Evolutionary conservation across 192 early-diverging fungal species (phyloP).

Genomic region (Chytriomyces hyalinus): DNA sequence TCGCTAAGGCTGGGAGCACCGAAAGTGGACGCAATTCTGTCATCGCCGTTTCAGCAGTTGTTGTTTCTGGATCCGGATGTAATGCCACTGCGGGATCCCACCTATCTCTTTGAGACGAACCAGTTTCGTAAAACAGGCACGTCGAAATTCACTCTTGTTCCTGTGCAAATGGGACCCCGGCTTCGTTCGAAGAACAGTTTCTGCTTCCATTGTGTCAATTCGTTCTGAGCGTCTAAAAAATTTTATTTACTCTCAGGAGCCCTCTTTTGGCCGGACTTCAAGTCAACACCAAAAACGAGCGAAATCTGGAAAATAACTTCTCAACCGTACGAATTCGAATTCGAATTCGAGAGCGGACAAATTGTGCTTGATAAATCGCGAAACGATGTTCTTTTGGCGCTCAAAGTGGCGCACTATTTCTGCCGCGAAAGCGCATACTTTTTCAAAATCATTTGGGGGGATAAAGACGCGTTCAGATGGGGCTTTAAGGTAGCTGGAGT

Average conservation of each 20-base stretch:
- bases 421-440: slow-evolving; percentile 17
- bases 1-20: slow-evolving; percentile 5
- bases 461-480: slow-evolving; percentile 48
- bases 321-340: slow-evolving; percentile 13
- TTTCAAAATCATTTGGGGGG: slow-evolving; percentile 30
- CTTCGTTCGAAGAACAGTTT: too few species aligned
- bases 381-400: slow-evolving; percentile 6
- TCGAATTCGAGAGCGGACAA: slow-evolving; percentile 30
- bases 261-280: slow-evolving; percentile 50
- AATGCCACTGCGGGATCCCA: slow-evolving; percentile 41
- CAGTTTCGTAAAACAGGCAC: slow-evolving; percentile 43
- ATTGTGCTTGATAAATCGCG: slow-evolving; percentile 25
- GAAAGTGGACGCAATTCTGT: slow-evolving; percentile 16
- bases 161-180: too few species aligned
- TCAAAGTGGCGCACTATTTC: slow-evolving; percentile 21
- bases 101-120: slow-evolving; percentile 44
- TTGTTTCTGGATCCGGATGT: slow-evolving; percentile 58
- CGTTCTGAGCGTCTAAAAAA: too few species aligned
- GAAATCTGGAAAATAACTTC: slow-evolving; percentile 21
- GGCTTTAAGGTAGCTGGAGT: slow-evolving; percentile 27
- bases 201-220: too few species aligned
- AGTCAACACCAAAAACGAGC: not conserved
- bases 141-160: too few species aligned
- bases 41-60: slow-evolving; percentile 45
- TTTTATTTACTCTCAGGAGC: slow-evolving; percentile 2